These are phyloP conservation scores for Fusarium neocosmosporiellum DNA, from an alignment of 2,329 filamentous ascomycete genomes.

Conservation along the genomic window DNA sequence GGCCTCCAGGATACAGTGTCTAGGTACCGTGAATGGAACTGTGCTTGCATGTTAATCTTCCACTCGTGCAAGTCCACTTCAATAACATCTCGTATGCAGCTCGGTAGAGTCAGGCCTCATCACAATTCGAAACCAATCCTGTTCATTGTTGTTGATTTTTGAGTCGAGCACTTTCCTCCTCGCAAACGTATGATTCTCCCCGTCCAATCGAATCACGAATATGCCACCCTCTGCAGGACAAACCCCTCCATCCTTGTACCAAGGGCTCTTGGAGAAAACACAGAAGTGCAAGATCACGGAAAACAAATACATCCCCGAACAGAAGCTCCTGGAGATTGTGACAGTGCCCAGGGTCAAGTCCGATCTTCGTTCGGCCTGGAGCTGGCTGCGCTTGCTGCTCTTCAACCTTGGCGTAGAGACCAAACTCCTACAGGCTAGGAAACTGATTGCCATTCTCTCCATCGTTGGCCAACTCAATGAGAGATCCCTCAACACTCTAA, in stretches of 20 bases:
- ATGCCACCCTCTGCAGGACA: background rate
- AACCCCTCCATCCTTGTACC: background rate
- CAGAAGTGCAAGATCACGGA: background rate
- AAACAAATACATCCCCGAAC: background rate
- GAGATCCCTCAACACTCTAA: background rate
- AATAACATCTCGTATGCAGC: background rate
- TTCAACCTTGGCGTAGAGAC: background rate
- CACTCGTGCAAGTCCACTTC: background rate
- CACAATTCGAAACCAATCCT: background rate
- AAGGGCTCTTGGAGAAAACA: background rate
- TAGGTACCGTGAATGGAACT: background rate
- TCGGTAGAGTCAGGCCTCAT: background rate
- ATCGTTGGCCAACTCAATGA: background rate
- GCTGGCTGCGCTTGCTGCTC: background rate
- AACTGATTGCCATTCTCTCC: background rate
- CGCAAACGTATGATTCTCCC: background rate
- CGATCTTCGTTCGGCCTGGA: background rate
- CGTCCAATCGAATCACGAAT: background rate
- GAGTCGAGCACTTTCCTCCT: background rate
- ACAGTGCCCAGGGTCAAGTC: background rate
- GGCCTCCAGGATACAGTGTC: background rate
- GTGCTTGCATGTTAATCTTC: background rate
- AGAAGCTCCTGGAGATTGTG: background rate
- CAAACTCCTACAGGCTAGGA: background rate
- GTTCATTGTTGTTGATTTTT: background rate